phyloP scores from a whole-genome alignment of 2,329 filamentous ascomycete species.

The Herpotrichia juniperi region DNA sequence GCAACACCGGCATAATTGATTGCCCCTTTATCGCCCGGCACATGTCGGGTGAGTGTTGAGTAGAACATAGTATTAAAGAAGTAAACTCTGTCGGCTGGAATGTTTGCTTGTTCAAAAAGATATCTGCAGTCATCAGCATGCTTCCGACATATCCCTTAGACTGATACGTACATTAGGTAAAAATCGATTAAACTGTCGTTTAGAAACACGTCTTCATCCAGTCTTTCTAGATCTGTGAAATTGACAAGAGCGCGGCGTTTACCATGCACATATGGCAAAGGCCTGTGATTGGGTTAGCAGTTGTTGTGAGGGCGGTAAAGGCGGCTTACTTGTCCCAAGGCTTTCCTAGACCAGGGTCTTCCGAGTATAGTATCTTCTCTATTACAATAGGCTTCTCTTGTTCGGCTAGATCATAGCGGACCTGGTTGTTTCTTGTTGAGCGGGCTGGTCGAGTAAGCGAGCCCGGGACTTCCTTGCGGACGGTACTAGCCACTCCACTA shows the following conservation, averaged over 20 bases:
- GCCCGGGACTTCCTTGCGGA: neutral
- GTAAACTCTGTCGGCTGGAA: slow-evolving; percentile 70
- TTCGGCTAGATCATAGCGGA: neutral
- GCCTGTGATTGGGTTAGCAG: slow-evolving; percentile 37
- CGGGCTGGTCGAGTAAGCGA: neutral
- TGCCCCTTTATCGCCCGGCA: slow-evolving; percentile 53
- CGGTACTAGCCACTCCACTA: neutral
- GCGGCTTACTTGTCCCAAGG: slow-evolving; percentile 32
- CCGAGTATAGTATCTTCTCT: slow-evolving; percentile 23
- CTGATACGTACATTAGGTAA: slow-evolving; percentile 65
- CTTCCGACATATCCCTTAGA: neutral
- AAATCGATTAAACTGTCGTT: slow-evolving; percentile 95
- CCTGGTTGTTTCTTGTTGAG: slow-evolving; percentile 1
- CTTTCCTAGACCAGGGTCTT: slow-evolving; percentile 29
- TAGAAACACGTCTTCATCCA: slow-evolving; percentile 84
- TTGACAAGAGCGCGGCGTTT: slow-evolving; percentile 70
- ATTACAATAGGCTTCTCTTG: neutral
- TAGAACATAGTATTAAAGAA: slow-evolving; percentile 96
- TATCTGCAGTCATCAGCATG: slow-evolving; percentile 23
- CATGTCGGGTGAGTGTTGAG: slow-evolving; percentile 68
- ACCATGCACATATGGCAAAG: slow-evolving; percentile 67
- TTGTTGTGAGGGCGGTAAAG: neutral
- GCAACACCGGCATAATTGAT: slow-evolving; percentile 88
- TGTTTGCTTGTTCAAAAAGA: slow-evolving; percentile 42
- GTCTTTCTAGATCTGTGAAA: slow-evolving; percentile 72